Conservation (phyloP, 2,329 filamentous ascomycete genomes). For the Ilyonectria mors-panacis region DNA sequence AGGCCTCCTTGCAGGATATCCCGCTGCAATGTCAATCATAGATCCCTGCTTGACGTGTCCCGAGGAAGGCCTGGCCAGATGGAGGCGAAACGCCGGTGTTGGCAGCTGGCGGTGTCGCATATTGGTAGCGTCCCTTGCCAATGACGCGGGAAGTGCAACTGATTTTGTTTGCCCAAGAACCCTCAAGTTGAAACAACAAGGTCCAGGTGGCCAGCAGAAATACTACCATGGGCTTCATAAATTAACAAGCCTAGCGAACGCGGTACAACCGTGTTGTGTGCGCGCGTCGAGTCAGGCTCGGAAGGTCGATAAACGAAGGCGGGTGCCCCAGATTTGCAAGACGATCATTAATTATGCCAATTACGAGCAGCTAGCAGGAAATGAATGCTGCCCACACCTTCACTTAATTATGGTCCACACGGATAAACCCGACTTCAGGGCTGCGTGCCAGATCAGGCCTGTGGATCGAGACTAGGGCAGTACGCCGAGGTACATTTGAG, state of each 20-base stretch:
- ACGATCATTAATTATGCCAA: background rate
- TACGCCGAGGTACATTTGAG: background rate
- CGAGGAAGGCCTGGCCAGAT: constrained; percentile 26
- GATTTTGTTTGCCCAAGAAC: background rate
- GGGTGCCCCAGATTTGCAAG: background rate
- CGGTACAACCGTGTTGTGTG: background rate
- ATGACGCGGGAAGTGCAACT: background rate
- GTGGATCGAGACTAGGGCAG: background rate
- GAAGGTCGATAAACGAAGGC: background rate
- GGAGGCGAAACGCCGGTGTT: constrained; percentile 38
- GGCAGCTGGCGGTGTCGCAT: constrained; percentile 14
- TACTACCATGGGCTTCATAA: background rate
- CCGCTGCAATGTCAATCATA: constrained; percentile 5
- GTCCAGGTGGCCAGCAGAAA: background rate
- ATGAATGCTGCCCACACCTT: background rate
- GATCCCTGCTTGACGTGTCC: constrained; percentile 14
- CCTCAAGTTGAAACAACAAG: constrained; percentile 25
- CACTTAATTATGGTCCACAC: background rate
- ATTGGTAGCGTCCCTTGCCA: constrained; percentile 4
- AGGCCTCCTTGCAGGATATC: constrained; percentile 23
- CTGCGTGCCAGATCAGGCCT: background rate
- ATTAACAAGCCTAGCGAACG: background rate
- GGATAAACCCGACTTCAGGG: background rate
- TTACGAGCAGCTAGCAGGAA: background rate
- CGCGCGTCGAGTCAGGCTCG: background rate